Evolutionary conservation across 805 yeast species (phyloP).

Genomic region (Kluyveromyces starmeri): DNA sequence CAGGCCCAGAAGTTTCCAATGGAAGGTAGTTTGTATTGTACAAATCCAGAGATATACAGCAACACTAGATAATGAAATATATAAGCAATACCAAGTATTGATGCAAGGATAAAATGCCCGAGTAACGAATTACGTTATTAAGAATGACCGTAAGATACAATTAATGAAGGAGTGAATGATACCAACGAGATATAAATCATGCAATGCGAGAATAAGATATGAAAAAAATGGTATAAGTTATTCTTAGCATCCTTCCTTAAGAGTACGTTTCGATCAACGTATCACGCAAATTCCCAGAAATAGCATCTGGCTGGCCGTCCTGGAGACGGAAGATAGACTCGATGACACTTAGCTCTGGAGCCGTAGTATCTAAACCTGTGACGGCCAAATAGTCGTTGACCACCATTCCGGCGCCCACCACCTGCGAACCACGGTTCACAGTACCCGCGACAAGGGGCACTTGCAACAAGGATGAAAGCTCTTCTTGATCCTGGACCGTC

Average conservation of each 20-base stretch:
- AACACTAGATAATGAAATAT: background rate
- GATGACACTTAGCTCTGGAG: slow-evolving; percentile 93
- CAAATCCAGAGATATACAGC: slow-evolving; percentile 4
- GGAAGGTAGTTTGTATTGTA: slow-evolving; percentile 1
- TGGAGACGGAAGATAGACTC: slow-evolving; percentile 93
- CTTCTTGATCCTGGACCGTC: slow-evolving; percentile 96
- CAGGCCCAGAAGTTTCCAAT: too few relatives aligned
- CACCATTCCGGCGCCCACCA: slow-evolving; percentile 98
- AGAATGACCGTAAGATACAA: too few relatives aligned
- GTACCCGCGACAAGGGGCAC: slow-evolving; percentile 99
- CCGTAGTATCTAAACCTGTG: slow-evolving; percentile 94
- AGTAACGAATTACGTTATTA: too few relatives aligned
- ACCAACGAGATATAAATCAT: background rate
- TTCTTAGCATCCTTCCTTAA: slow-evolving; percentile 22
- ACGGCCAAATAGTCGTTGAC: slow-evolving; percentile 98
- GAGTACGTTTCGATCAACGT: slow-evolving; percentile 89
- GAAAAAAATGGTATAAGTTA: background rate
- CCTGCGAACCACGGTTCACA: slow-evolving; percentile 93
- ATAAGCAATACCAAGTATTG: too few relatives aligned
- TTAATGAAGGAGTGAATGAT: too few relatives aligned
- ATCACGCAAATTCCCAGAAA: slow-evolving; percentile 78
- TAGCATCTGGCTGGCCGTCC: slow-evolving; percentile 83
- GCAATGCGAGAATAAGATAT: background rate
- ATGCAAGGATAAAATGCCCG: too few relatives aligned
- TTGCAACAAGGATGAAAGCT: slow-evolving; percentile 86